Conservation (phyloP, 345 rosid genomes). For the Eucalyptus tenuipes region DNA sequence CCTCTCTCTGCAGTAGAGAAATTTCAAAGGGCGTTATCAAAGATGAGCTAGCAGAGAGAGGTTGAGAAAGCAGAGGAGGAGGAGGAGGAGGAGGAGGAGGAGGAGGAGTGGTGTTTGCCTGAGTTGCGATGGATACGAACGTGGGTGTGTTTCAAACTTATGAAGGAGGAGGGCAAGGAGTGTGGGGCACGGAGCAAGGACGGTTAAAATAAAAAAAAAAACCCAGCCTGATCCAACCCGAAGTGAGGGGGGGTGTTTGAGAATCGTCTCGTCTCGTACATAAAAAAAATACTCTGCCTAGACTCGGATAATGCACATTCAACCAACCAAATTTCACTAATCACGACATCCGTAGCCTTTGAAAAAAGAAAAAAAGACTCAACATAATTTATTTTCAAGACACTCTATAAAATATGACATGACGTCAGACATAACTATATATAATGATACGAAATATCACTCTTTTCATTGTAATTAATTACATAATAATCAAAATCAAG, state of each 20-base stretch:
- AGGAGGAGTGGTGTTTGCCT: background rate
- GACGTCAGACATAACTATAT: rapidly evolving
- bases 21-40: background rate
- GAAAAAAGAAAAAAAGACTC: background rate
- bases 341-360: too few species aligned
- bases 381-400: too few species aligned
- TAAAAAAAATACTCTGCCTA: too few species aligned
- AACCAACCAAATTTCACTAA: background rate
- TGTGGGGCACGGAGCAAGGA: background rate
- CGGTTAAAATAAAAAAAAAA: background rate
- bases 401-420: too few species aligned
- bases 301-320: background rate
- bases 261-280: too few species aligned
- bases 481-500: background rate
- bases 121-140: background rate
- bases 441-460: rapidly evolving
- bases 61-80: background rate
- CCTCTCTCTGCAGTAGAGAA: background rate
- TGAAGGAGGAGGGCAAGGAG: background rate
- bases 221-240: background rate
- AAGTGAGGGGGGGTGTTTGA: background rate
- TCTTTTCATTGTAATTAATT: too few species aligned
- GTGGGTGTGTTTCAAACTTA: background rate
- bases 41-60: background rate
- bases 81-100: background rate